Evolutionary conservation across 2,329 filamentous ascomycete genomes (phyloP), one percentile per base, ranked within the genome.

Genomic region (Ascocoryne sarcoides): DNA sequence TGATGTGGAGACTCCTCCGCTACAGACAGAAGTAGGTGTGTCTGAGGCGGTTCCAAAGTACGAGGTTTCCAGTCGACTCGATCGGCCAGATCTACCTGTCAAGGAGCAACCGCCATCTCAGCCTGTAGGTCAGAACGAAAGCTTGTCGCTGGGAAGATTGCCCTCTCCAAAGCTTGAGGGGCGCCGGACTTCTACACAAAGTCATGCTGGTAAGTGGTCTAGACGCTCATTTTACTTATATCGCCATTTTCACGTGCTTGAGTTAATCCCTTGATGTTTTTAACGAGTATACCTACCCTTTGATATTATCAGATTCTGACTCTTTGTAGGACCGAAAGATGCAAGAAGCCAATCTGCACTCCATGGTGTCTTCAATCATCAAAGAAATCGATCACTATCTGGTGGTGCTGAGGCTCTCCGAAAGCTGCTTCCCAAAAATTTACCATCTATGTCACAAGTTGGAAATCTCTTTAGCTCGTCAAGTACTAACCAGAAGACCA

Each of bases 391-490:
- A 15, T 72, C 76, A 14, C 65, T 68, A 12, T 79, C 76, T 2
- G 67, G 67, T 3, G 70, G 76, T 10, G 66, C 73, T 23, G 75
- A 79, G 40, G 70, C 74, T 4, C 55, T 80, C 18, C 76, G 68
- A 55, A 71, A 66, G 47, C 56, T 80, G 32, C 36, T 60, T 8
- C 72, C 71, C 32, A 75, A 71, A 45, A 73, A 68, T 0, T 55
- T 79, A 7, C 73, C 75, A 2, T 77, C 73, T 4, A 56, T 59
- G 49, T 38, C 46, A 17, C 53, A 51, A 37, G 50, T 50, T 34
- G 51, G 55, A 35, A 52, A 56, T 40, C 42, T 55, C n/a, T 55
- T 58, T 45, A 48, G 46, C 10, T 43, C 50, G 15, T 54, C 56
- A 39, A 49, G 21, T 37, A 42, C 37, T 16, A 37, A 33, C 20